Evolutionary conservation across 495 filamentous ascomycete species (phyloP).

Genomic region (Xylaria castorea): DNA sequence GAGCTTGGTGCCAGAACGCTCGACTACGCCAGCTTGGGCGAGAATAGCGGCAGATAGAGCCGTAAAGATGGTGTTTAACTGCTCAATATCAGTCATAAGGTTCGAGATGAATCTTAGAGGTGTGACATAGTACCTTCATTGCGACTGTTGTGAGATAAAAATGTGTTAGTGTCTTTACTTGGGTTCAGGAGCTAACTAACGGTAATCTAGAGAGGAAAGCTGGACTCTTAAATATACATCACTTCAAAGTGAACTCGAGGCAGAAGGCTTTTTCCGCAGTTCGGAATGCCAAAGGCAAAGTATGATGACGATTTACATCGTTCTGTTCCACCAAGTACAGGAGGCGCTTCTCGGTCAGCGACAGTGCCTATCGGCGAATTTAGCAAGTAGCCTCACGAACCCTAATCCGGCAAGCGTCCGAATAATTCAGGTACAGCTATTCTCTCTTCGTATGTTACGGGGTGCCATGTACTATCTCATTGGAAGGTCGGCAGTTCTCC

Average conservation of each 20-base stretch:
- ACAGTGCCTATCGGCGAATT: background rate
- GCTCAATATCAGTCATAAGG: background rate
- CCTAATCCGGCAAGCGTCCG: constrained; percentile 13
- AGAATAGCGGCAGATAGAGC: constrained; percentile 13
- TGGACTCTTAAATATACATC: constrained; percentile 2
- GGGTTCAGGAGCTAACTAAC: background rate
- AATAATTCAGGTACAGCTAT: background rate
- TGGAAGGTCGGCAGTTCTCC: constrained; percentile 12
- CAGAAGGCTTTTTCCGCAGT: background rate
- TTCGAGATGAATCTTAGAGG: too few species aligned
- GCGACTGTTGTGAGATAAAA: background rate
- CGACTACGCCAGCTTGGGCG: constrained; percentile 18
- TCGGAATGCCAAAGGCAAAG: background rate
- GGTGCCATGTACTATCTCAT: constrained; percentile 6
- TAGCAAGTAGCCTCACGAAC: background rate
- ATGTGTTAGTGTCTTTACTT: background rate
- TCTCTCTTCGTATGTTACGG: background rate
- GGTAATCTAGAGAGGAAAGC: background rate
- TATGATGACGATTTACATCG: background rate
- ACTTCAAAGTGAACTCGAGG: background rate
- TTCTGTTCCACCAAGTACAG: background rate
- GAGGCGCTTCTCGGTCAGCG: constrained; percentile 14
- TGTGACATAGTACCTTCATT: constrained; percentile 18
- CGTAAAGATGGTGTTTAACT: constrained; percentile 10
- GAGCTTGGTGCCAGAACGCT: constrained; percentile 29